Base-by-base conservation (phyloP, 768 basidiomycete species). In the Galerina marginata region DNA sequence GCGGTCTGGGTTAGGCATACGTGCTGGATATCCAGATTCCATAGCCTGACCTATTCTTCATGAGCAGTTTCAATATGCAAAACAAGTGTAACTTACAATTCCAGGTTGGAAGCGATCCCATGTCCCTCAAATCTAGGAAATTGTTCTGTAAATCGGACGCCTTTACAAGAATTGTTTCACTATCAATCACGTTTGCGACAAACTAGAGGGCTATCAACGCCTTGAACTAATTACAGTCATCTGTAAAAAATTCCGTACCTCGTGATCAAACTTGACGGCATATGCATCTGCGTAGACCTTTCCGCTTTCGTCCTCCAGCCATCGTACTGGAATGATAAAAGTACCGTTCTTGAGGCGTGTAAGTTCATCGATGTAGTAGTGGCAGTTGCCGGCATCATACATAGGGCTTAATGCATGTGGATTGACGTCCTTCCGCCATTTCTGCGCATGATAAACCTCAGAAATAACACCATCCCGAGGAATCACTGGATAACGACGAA, bases 1-100 rank as follows among this genome's bases (percentile, higher is more conserved):
- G 25, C 69, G 69, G 40, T 72, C 66, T 0, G 74, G 72, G 54
- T 77, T 77, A 1, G 75, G 75, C 75, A 78, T 77, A 37, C 20
- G 9, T 9, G 45, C 11, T 23, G 26, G 9, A 23, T 46, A 25
- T 23, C 45, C 45, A 23, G 29, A 29, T 29, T 29, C 29, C 29
- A 29, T 29, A 6, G 29, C 29, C 6, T 29, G 29, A 29, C 29
- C 29, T 29, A 29, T 29, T 29, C 29, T 29, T 29, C 29, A 29
- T 29, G 6, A 29, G 29, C 29, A 29, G 6, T 29, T 29, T 29
- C 6, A 3, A 29, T 29, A 29, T 29, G 29, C 29, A 3, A 29
- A 29, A 29, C 6, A 29, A 29, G n/a, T 29, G 3, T 6, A 29
- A 29, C 29, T 29, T 29, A 29, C 29, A 3, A 29, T 6, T 29